Base-by-base conservation (phyloP, 495 filamentous ascomycete species). In the Cudoniella acicularis region DNA sequence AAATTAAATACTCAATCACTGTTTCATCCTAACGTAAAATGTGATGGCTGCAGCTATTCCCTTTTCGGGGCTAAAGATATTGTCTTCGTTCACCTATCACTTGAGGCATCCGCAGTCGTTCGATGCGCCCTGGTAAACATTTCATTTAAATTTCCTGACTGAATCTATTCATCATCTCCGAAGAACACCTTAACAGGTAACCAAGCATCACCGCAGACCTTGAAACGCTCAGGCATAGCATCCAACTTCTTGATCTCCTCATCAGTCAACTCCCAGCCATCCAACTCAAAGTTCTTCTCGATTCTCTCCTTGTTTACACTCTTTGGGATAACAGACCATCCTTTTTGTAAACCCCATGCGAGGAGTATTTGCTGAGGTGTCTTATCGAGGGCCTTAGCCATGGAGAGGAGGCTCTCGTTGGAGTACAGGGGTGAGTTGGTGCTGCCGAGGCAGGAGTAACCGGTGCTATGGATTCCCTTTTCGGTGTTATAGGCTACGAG, bases 121-220 rank as follows among this genome's bases (percentile, higher is more conserved):
- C n/a, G n/a, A n/a, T n/a, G n/a, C n/a, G n/a, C n/a, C n/a, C n/a
- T n/a, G n/a, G n/a, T n/a, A n/a, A n/a, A n/a, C n/a, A n/a, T n/a
- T n/a, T n/a, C n/a, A n/a, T n/a, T n/a, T n/a, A n/a, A n/a, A n/a
- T n/a, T n/a, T n/a, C n/a, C n/a, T n/a, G n/a, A n/a, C n/a, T n/a
- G 10, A 43, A 36, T 67, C 60, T 81, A 89, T 72, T 92, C 89
- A 64, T 91, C 91, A 70, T 92, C 89, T 10, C 89, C 90, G 71
- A 91, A 91, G 81, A 94, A 94, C 8, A 93, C 88, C 81, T 87
- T 88, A 26, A 90, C 65, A 2, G 87, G 88, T 66, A 91, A 67
- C 85, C 87, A 90, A 51, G 46, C 63, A 64, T 90, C 87, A 20
- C 77, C 79, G 60, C 85, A 90, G 54, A 90, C 84, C 82, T 90